Percentiles rank a stretch among this genome's conserved stretches.
phyloP scores from a whole-genome alignment of 73 alveolate species.

The Durusdinium trenchii region DNA sequence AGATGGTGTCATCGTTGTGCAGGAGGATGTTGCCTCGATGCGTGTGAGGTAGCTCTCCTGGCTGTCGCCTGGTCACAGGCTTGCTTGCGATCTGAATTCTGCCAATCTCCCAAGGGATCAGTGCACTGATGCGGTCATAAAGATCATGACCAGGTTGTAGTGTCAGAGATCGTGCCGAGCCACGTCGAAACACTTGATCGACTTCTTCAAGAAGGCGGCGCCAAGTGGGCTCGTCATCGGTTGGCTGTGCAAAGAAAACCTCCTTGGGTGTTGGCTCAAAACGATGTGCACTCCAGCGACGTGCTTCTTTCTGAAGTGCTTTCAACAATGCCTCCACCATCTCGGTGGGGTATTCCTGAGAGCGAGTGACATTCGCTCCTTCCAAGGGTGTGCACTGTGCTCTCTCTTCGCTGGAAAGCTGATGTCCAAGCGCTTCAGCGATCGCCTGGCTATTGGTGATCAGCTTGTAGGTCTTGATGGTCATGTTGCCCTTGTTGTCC shows the following conservation, averaged over 20 bases:
- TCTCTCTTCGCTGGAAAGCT: not conserved
- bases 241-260: not conserved
- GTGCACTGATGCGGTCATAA: too few relatives aligned
- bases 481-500: not conserved
- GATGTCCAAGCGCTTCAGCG: not conserved
- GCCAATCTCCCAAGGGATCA: not conserved
- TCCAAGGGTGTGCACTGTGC: not conserved
- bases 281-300: not conserved
- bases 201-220: not conserved
- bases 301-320: not conserved
- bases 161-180: too few relatives aligned
- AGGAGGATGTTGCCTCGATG: not conserved
- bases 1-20: not conserved
- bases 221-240: not conserved
- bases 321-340: not conserved
- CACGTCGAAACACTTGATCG: not conserved
- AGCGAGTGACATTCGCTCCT: not conserved
- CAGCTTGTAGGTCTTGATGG: not conserved
- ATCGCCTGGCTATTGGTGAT: not conserved
- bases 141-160: too few relatives aligned
- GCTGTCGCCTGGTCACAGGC: not conserved
- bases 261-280: not conserved
- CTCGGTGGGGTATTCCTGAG: not conserved
- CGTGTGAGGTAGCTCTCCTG: not conserved
- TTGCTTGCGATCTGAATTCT: not conserved